phyloP scores from a whole-genome alignment of 306 rosid genomes.

The Carpinus fangiana region DNA sequence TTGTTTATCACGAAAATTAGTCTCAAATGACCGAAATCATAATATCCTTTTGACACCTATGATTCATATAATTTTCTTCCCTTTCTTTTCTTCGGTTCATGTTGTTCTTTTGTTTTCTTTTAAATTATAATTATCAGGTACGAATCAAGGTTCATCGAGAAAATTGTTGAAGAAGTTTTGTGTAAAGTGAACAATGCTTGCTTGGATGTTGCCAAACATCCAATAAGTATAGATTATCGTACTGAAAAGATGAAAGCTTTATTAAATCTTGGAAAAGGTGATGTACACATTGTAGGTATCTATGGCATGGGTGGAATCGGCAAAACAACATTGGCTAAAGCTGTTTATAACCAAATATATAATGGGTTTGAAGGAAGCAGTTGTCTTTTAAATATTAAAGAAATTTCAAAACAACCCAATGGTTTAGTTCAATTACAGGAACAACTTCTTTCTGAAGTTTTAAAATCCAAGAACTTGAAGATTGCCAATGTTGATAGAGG shows the following conservation, averaged over 20 bases:
- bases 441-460: conserved; percentile 23
- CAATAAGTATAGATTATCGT: conserved; percentile 19
- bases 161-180: no score
- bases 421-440: conserved; percentile 12
- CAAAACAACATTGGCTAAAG: conserved; percentile 28
- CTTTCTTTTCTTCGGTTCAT: no score
- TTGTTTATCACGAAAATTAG: no score
- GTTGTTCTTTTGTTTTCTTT: no score
- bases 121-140: no score
- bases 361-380: background rate
- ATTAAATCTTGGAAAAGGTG: background rate
- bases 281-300: conserved; percentile 8
- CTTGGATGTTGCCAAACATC: conserved; percentile 11
- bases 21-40: no score
- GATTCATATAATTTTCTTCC: no score
- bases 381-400: conserved; percentile 16
- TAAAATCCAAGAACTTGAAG: background rate
- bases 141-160: no score
- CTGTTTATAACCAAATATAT: conserved; percentile 17
- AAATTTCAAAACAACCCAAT: background rate
- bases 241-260: background rate
- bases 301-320: conserved; percentile 36
- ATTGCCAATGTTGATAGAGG: background rate
- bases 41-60: no score
- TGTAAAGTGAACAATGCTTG: background rate